Conservation (phyloP, 2,329 filamentous ascomycete genomes). For the Achaetomium macrosporum region DNA sequence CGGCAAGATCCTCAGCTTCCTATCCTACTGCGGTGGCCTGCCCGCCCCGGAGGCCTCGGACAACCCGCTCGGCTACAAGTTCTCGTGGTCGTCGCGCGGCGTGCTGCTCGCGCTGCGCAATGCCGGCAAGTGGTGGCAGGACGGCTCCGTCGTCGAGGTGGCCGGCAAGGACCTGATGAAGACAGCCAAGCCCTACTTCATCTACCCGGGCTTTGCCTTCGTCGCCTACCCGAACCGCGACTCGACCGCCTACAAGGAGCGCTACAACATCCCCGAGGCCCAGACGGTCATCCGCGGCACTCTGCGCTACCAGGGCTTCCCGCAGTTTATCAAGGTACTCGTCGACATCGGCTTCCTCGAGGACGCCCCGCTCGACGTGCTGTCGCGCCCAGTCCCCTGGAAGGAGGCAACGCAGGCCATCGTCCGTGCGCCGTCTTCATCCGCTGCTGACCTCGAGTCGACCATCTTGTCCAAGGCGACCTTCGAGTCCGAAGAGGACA, state of each 20-base stretch:
- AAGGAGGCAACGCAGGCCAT: slow-evolving; percentile 78
- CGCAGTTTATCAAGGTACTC: slow-evolving; percentile 79
- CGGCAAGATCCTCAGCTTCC: slow-evolving; percentile 78
- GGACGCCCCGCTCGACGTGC: slow-evolving; percentile 59
- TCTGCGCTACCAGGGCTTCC: slow-evolving; percentile 83
- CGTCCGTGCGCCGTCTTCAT: slow-evolving; percentile 60
- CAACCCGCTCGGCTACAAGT: slow-evolving; percentile 93
- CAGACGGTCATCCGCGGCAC: slow-evolving; percentile 73
- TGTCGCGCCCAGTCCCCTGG: slow-evolving; percentile 68
- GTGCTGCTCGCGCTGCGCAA: slow-evolving; percentile 84
- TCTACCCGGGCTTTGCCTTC: slow-evolving; percentile 79
- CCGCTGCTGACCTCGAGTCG: slow-evolving; percentile 63
- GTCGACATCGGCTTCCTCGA: slow-evolving; percentile 86
- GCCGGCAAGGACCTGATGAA: slow-evolving; percentile 70
- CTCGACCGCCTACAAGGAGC: slow-evolving; percentile 78
- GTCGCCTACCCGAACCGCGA: slow-evolving; percentile 94
- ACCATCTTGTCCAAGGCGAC: slow-evolving; percentile 70
- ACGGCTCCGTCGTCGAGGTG: slow-evolving; percentile 67
- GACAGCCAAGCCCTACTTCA: slow-evolving; percentile 81
- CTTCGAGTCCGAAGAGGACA: slow-evolving; percentile 64
- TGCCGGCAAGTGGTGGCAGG: slow-evolving; percentile 74
- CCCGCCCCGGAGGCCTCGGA: slow-evolving; percentile 66
- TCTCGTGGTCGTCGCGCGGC: slow-evolving; percentile 73
- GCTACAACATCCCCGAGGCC: slow-evolving; percentile 88
- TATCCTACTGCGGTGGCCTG: slow-evolving; percentile 79